Percentiles rank a stretch among this genome's conserved stretches.
Conservation (phyloP, 495 filamentous ascomycete genomes). For the Podospora bellae-mahoneyi region DNA sequence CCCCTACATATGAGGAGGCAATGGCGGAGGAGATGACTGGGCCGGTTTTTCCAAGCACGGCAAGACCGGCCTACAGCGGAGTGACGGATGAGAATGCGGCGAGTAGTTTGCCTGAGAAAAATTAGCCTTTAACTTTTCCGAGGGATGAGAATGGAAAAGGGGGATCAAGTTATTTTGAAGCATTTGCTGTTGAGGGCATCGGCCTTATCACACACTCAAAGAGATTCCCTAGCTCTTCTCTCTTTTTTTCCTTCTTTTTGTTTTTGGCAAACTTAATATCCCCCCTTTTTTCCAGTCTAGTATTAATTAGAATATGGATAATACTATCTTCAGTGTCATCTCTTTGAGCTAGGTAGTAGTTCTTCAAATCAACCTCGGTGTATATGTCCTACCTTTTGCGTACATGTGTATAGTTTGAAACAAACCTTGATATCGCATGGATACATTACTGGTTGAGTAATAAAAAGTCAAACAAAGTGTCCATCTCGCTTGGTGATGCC, state of each 20-base stretch:
- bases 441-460: too few relatives aligned
- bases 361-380: too few relatives aligned
- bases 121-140: neutral
- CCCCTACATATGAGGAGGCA: conserved; percentile 86
- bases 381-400: too few relatives aligned
- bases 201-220: neutral
- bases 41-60: conserved; percentile 35
- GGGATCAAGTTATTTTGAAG: neutral
- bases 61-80: conserved; percentile 46
- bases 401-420: too few relatives aligned
- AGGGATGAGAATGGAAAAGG: too few relatives aligned
- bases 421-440: too few relatives aligned
- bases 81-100: conserved; percentile 49
- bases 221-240: neutral
- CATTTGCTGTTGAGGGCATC: neutral
- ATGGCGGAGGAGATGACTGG: conserved; percentile 69
- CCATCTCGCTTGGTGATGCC: too few relatives aligned
- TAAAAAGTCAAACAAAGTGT: too few relatives aligned
- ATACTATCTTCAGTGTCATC: neutral
- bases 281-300: neutral
- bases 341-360: too few relatives aligned
- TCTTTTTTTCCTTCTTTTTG: neutral
- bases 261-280: neutral
- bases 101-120: conserved; percentile 42
- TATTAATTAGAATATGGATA: neutral